Evolutionary conservation across 768 basidiomycete species (phyloP), one percentile per base, ranked within the genome.

Genomic region (Mycena chlorophos): DNA sequence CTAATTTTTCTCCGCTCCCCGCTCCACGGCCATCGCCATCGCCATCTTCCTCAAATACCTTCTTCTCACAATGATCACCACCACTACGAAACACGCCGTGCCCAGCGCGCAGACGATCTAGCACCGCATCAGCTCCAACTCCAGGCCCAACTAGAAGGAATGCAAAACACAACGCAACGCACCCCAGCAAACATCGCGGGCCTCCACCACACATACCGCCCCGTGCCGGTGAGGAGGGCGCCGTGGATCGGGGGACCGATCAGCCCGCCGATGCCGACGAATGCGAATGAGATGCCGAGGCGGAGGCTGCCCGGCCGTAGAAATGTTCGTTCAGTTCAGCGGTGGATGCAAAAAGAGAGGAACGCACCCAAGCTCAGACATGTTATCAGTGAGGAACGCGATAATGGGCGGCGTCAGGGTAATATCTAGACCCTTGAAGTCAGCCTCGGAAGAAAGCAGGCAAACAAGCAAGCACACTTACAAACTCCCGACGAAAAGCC

Each of bases 121-220:
- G n/a, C n/a, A n/a, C n/a, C n/a, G n/a, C n/a, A n/a, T n/a, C n/a
- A n/a, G n/a, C n/a, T n/a, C n/a, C n/a, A n/a, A n/a, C n/a, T n/a
- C n/a, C n/a, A n/a, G n/a, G n/a, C n/a, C n/a, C n/a, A 40, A 20
- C 10, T 40, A 40, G 20, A 40, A 13, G 6, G 39, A 19, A 40
- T 40, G 31, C 31, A 34, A 12, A 19, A 40, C 16, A 16, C 6
- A 27, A 30, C 25, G 16, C 17, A 17, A 53, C 57, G 34, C 8
- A 59, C 57, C 17, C 73, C 76, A 45, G 68, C 71, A 57, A 77
- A 77, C 8, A 75, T 56, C 26, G 73, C 73, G 0, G 69, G 73
- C 20, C 69, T 68, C 72, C 72, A 76, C 75, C 75, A 76, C 25
- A 67, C 27, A 31, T 65, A 72, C 0, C 62, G 75, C 67, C 78